phyloP scores from a whole-genome alignment of 2,329 filamentous ascomycete species.

The Ophiocordyceps camponoti-saundersi region DNA sequence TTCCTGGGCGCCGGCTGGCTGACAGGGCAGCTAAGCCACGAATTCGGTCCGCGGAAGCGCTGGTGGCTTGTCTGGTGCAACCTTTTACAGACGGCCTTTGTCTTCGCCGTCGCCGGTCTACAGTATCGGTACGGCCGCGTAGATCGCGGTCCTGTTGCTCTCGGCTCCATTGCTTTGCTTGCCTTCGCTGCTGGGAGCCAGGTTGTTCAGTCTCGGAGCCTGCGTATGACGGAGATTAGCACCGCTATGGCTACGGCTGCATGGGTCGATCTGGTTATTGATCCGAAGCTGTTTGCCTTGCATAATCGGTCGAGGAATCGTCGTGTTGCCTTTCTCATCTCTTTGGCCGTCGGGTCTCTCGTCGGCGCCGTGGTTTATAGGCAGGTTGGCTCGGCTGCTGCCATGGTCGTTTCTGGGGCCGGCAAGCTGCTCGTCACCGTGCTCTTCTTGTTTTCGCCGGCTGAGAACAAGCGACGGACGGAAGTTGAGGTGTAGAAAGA shows the following conservation, averaged over 20 bases:
- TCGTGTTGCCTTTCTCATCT: constrained; percentile 28
- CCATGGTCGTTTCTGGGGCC: constrained; percentile 8
- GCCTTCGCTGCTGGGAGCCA: constrained; percentile 40
- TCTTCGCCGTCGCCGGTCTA: constrained; percentile 33
- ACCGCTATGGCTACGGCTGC: constrained; percentile 49
- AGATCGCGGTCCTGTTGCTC: constrained; percentile 17
- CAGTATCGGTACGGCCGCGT: constrained; percentile 23
- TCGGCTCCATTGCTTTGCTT: constrained; percentile 30
- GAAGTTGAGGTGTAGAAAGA: constrained; percentile 1
- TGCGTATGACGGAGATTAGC: constrained; percentile 42
- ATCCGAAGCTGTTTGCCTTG: constrained; percentile 27
- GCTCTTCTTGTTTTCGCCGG: constrained; percentile 6
- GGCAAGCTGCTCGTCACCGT: constrained; percentile 9
- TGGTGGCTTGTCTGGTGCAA: constrained; percentile 38
- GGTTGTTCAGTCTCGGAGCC: constrained; percentile 36
- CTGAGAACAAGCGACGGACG: constrained; percentile 3
- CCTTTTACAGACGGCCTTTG: constrained; percentile 33
- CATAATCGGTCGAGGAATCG: constrained; percentile 33
- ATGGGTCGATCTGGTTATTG: constrained; percentile 42
- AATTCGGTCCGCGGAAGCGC: constrained; percentile 30
- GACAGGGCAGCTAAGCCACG: constrained; percentile 38
- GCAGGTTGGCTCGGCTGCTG: constrained; percentile 7
- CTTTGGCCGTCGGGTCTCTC: constrained; percentile 30
- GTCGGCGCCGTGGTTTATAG: constrained; percentile 30
- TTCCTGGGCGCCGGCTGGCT: constrained; percentile 37